A percentile compares a stretch with the other conserved stretches of the same genome.
Conservation (phyloP, 495 filamentous ascomycete genomes). For the Letharia columbiana region DNA sequence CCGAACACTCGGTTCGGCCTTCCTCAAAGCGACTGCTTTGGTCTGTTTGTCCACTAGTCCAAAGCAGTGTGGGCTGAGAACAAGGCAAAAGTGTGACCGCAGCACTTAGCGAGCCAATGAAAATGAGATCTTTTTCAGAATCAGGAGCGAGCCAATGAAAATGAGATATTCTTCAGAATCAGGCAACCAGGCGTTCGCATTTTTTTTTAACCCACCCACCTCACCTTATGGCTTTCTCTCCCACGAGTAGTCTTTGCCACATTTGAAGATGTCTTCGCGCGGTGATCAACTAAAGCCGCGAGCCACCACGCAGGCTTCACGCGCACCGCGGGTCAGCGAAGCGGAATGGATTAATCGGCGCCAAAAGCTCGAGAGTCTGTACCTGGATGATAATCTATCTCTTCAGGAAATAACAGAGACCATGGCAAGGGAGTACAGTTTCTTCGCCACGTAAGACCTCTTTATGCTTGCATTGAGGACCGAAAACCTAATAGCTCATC, state of each 20-base stretch:
- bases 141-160: neutral
- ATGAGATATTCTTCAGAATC: neutral
- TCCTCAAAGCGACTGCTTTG: neutral
- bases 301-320: neutral
- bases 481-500: neutral
- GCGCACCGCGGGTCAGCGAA: conserved; percentile 3
- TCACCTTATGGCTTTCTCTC: too few relatives aligned
- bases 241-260: too few relatives aligned
- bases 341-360: neutral
- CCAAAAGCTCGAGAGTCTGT: neutral
- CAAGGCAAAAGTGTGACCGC: neutral
- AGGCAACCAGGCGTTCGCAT: too few relatives aligned
- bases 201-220: too few relatives aligned
- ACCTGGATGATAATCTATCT: neutral
- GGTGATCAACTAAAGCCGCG: neutral
- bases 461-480: neutral
- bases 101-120: neutral
- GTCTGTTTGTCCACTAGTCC: neutral
- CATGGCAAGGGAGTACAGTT: conserved; percentile 1
- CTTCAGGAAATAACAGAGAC: neutral
- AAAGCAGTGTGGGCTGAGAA: neutral
- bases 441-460: neutral
- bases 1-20: neutral
- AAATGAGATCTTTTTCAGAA: neutral
- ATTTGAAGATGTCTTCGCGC: neutral